Evolutionary conservation across 2,329 filamentous ascomycete genomes (phyloP), one percentile per base, ranked within the genome.

Genomic region (Cadophora malorum): DNA sequence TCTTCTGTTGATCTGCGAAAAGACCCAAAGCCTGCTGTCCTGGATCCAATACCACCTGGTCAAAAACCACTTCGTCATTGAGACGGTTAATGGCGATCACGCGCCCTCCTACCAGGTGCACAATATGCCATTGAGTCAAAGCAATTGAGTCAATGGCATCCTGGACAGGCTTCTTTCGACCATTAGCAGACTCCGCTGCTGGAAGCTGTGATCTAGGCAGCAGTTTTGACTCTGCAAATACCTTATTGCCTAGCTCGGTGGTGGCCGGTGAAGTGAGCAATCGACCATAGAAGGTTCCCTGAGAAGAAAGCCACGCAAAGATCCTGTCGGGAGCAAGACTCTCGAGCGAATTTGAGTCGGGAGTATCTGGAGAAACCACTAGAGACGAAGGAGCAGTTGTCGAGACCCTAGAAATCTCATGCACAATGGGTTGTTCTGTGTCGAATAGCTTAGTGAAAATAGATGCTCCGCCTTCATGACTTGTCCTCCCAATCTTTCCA

Each of bases 371-470:
- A 19, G 93, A 95, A 19, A 96, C 85, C 1, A 89, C 89, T 41
- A 98, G 82, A 0, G 85, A 82, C 0, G 92, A 94, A 16, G 87
- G 83, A 1, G 88, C 86, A 0, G 84, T 82, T 4, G 82, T 79
- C 1, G 88, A 84, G 1, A 89, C 81, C 58, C 87, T 84, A 10
- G 88, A 83, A 9, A 92, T 81, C 75, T 97, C 92, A 77, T 97
- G 89, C 1, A 91, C 83, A 1, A 89, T 86, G 0, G 94, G 93
- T 63, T 90, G 89, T 79, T 98, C 95, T 8, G 88, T 88, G 76
- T 98, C 95, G 76, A 99, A 97, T 33, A 99, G 82, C 71, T 88
- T 91, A 0, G 91, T 89, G 79, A 96, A 99, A 71, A 97, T 92
- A 0, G 93, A 94, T 0, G 90, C 90, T 72, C 91, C 91, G 55